Conservation (phyloP, 345 rosid genomes). For the Citrus inodora region DNA sequence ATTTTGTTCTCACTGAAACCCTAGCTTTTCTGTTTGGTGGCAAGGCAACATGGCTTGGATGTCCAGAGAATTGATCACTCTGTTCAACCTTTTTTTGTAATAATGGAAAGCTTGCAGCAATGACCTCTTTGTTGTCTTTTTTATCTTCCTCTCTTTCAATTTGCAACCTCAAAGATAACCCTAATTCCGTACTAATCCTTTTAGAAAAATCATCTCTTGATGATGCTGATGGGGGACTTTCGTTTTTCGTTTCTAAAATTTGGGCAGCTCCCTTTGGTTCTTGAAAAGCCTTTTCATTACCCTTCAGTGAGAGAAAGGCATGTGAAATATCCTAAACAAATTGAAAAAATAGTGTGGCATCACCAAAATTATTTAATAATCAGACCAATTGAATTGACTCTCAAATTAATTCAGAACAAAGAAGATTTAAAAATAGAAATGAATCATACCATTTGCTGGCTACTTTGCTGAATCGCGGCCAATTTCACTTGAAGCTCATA, state of each 20-base stretch:
- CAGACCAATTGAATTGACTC: background rate
- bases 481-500: conserved; percentile 48
- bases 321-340: conserved; percentile 24
- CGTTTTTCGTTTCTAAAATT: background rate
- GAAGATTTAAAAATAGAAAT: background rate
- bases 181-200: conserved; percentile 24
- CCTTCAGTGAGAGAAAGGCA: conserved; percentile 31
- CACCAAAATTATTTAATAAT: background rate
- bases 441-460: conserved; percentile 13
- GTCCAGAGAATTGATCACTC: conserved; percentile 23
- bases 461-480: conserved; percentile 38
- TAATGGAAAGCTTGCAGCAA: background rate
- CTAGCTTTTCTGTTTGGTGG: conserved; percentile 48
- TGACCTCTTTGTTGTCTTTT: background rate
- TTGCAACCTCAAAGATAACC: conserved; percentile 47
- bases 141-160: conserved; percentile 15
- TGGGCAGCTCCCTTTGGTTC: background rate
- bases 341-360: background rate
- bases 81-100: conserved; percentile 28
- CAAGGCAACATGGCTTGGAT: conserved; percentile 31
- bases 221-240: background rate
- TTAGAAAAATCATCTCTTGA: conserved; percentile 1
- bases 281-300: conserved; percentile 8
- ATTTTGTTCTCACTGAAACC: conserved; percentile 58
- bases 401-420: background rate